Evolutionary conservation across 1,284 basidiomycete species (phyloP), one percentile per base, ranked within the genome.

Genomic region (Heimioporus retisporus): DNA sequence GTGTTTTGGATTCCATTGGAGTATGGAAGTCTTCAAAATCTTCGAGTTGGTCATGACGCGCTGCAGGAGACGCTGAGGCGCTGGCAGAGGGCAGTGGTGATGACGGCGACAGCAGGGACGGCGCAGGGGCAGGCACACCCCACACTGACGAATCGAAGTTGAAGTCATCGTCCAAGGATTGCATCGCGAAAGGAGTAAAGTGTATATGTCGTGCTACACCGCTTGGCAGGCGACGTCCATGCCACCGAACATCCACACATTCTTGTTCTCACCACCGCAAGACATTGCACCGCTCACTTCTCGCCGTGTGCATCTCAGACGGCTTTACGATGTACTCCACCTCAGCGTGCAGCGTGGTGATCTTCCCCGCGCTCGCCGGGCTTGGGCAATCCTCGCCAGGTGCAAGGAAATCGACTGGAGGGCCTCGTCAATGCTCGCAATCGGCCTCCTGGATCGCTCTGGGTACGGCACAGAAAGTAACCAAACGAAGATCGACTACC

Each of bases 331-430:
- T 77, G 75, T 95, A 18, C 80, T 96, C 19, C 89, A 96, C 62
- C 80, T 94, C 53, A 91, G 86, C 72, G 81, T 96, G 50, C 90
- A 94, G 60, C 86, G 89, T 18, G 83, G 86, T 50, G 93, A 96
- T 76, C 77, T 89, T 60, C 75, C 77, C 44, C 85, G 93, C 50
- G 95, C 95, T 21, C 85, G 82, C 59, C 84, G 88, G 68, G 93
- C 93, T 14, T 97, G 94, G 93, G 82, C 86, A 42, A 92, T 96
- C 65, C 86, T 97, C 50, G 86, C 89, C n/a, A 86, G 91, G 69
- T 96, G 95, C 77, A 91, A 91, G 72, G 95, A 96, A 81, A 83
- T 96, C 14, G 82, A 92, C 71, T 95, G 93, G 93, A 88, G 82
- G 74, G 77, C 84, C 18, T 84, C 93, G 76, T 97, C 95, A 95